phyloP scores from a whole-genome alignment of 148 eudicot genomes.

The Beta vulgaris region DNA sequence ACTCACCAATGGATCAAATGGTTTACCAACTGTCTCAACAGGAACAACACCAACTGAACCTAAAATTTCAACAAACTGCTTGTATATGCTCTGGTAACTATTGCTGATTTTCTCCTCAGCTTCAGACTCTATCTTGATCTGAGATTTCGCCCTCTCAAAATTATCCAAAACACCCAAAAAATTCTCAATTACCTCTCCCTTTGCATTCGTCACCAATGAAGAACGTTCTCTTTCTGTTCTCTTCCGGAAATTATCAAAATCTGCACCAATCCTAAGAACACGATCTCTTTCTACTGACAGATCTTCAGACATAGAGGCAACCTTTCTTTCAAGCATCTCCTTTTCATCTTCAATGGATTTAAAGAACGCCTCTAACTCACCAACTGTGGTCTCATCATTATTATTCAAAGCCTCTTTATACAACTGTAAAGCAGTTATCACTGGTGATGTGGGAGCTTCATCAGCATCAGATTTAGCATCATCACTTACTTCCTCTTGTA shows the following conservation, averaged over 20 bases:
- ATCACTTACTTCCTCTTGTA: constrained; percentile 38
- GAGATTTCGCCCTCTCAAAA: constrained; percentile 85
- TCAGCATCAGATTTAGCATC: constrained; percentile 37
- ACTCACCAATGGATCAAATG: constrained; percentile 87
- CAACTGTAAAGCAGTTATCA: constrained; percentile 39
- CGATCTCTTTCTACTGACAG: constrained; percentile 56
- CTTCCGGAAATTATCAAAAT: constrained; percentile 86
- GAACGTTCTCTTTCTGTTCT: constrained; percentile 75
- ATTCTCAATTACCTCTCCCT: constrained; percentile 77
- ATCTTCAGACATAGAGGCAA: constrained; percentile 53
- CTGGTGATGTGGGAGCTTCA: constrained; percentile 44
- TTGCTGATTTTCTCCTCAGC: constrained; percentile 74
- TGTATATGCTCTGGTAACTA: constrained; percentile 88
- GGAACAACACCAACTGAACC: constrained; percentile 72
- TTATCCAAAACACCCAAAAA: constrained; percentile 84
- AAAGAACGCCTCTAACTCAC: constrained; percentile 58
- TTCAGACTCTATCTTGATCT: constrained; percentile 73
- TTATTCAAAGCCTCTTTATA: constrained; percentile 73
- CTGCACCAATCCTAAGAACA: constrained; percentile 74
- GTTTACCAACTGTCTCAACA: constrained; percentile 70
- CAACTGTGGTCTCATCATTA: constrained; percentile 53
- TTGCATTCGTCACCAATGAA: constrained; percentile 66
- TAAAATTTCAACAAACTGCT: constrained; percentile 82
- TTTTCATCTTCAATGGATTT: constrained; percentile 68
- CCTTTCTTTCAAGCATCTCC: constrained; percentile 43